A percentile compares a stretch with the other conserved stretches of the same genome.
These are phyloP conservation scores for Phytophthora foliorum DNA, from an alignment of 352 stramenopile genomes.

Conservation along the genomic window DNA sequence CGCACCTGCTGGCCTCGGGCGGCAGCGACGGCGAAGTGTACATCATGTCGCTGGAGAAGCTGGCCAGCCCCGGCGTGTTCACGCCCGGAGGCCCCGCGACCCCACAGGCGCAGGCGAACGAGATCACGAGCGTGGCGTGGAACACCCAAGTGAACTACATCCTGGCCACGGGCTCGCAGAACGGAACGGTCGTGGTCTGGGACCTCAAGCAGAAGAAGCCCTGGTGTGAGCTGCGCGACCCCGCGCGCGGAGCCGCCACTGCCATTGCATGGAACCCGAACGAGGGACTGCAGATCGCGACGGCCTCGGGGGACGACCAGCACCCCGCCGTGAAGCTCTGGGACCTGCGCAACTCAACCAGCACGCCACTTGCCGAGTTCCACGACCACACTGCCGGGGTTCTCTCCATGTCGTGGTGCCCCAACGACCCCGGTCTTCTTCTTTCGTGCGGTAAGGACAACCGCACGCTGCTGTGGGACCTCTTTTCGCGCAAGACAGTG, in stretches of 20 bases:
- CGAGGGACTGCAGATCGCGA: constrained; percentile 97
- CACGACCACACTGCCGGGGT: constrained; percentile 96
- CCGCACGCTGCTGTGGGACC: constrained; percentile 98
- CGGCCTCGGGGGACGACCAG: constrained; percentile 95
- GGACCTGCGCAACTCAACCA: constrained; percentile 98
- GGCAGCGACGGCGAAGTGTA: constrained; percentile 96
- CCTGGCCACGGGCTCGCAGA: constrained; percentile 94
- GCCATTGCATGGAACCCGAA: constrained; percentile 98
- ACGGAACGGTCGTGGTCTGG: constrained; percentile 97
- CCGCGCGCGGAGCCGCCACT: constrained; percentile 87
- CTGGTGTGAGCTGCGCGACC: constrained; percentile 97
- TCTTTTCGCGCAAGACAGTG: constrained; percentile 94
- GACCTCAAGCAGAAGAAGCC: constrained; percentile 98
- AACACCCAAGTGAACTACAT: constrained; percentile 99
- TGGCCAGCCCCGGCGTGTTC: constrained; percentile 91
- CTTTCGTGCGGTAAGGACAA: constrained; percentile 98
- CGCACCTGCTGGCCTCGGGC: constrained; percentile 94
- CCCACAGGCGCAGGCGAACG: constrained; percentile 76
- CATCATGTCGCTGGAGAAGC: constrained; percentile 95
- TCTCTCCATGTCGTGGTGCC: constrained; percentile 98
- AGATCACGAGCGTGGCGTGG: constrained; percentile 95
- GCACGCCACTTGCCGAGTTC: constrained; percentile 96
- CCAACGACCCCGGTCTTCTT: constrained; percentile 94
- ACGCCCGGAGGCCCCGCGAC: constrained; percentile 80
- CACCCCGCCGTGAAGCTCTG: constrained; percentile 98